Conservation (phyloP, 2,329 filamentous ascomycete genomes). For the Fusarium luffae region DNA sequence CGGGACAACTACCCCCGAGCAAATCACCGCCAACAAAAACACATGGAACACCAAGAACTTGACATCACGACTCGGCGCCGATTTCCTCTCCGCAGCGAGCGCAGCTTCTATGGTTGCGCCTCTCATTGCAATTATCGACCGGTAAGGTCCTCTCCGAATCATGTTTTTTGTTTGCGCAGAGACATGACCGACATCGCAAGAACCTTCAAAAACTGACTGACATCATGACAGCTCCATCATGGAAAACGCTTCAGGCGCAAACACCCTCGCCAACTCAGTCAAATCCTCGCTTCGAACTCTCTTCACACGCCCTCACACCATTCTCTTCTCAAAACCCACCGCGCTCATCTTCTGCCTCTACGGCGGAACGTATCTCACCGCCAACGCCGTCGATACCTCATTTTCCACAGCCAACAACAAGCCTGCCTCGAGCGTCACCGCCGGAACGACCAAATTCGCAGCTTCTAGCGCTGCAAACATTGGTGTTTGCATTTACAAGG, state of each 20-base stretch:
- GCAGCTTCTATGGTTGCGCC: constrained; percentile 84
- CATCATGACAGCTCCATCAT: constrained; percentile 72
- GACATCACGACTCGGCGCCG: constrained; percentile 72
- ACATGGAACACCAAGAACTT: constrained; percentile 83
- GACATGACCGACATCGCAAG: constrained; percentile 14
- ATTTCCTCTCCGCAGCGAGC: constrained; percentile 74
- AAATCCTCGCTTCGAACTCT: constrained; percentile 67
- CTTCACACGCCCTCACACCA: constrained; percentile 67
- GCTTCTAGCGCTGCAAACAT: constrained; percentile 86
- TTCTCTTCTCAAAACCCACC: constrained; percentile 74
- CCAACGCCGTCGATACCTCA: constrained; percentile 86
- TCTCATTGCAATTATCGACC: constrained; percentile 87
- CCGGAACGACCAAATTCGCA: constrained; percentile 82
- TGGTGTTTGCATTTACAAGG: constrained; percentile 88
- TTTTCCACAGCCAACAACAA: constrained; percentile 70
- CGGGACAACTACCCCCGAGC: constrained; percentile 35
- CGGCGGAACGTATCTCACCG: constrained; percentile 88
- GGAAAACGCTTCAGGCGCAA: constrained; percentile 80
- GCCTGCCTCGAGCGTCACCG: constrained; percentile 72
- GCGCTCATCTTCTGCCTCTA: constrained; percentile 80
- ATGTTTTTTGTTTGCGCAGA: not conserved
- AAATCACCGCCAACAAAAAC: constrained; percentile 18
- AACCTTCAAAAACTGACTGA: constrained; percentile 19
- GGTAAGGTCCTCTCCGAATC: constrained; percentile 59
- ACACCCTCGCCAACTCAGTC: constrained; percentile 69